Base-by-base conservation (phyloP, 768 basidiomycete genomes). In the Mycena latifolia region DNA sequence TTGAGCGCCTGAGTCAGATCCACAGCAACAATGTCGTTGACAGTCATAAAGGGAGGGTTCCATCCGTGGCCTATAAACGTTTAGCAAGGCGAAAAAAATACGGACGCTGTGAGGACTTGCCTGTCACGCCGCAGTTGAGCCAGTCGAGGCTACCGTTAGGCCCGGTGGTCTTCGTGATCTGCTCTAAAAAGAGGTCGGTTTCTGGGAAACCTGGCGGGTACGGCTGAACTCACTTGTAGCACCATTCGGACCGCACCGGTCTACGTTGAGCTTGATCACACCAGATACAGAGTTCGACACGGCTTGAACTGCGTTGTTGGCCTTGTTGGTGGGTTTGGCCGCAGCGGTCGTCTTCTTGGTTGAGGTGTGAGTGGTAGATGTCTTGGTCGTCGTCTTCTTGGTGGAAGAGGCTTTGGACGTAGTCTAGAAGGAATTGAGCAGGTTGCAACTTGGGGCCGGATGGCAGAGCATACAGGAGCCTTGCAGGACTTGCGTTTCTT, bases 91-190 rank as follows among this genome's bases (percentile, higher is more conserved):
- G 59, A 45, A 35, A 18, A 43, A n/a, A 2, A 14, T 14, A 35
- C 6, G 33, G 37, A 15, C 29, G 48, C 25, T 7, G 10, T n/a
- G 18, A 6, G 25, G 17, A 55, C 63, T 37, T 41, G 28, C 63
- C 73, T 47, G 84, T 80, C 59, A 95, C 75, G 46, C 92, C 93
- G 72, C 94, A 95, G 79, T 92, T 93, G 69, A 95, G 76, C 86
- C 89, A 95, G 58, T 87, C 81, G 52, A 92, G 88, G 72, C 82
- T 75, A n/a, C 91, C 91, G 72, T 92, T 92, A 20, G 91, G 91
- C 20, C 92, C 92, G 43, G 79, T 77, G 27, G 80, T 77, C 9
- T 75, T 71, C 5, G 86, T 88, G 66, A 83, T 78, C 43, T 86
- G 63, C 71, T 71, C 90, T n/a, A 11, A 45, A 17, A 22, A 12